A percentile compares a stretch with the other conserved stretches of the same genome.
These are phyloP conservation scores for Eucalyptus virginea DNA, from an alignment of 345 rosid genomes.

Conservation along the genomic window DNA sequence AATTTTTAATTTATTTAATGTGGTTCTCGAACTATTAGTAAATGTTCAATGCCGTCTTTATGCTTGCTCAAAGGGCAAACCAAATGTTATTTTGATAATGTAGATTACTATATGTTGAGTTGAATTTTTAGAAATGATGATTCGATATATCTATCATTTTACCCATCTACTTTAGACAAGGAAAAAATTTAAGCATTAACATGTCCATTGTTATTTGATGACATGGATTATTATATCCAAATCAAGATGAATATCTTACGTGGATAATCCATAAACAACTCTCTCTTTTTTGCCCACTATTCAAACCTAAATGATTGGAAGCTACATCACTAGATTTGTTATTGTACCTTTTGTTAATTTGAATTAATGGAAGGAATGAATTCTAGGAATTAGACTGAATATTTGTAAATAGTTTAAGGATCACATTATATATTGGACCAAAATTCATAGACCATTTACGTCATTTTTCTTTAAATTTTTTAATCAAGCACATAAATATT, in stretches of 20 bases:
- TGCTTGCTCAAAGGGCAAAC: background rate
- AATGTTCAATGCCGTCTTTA: too few relatives aligned
- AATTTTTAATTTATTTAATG: too few relatives aligned
- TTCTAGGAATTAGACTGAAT: background rate
- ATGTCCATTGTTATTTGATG: background rate
- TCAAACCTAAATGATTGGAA: background rate
- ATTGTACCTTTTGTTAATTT: too few relatives aligned
- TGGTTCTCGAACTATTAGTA: fast-evolving
- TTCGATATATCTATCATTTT: too few relatives aligned
- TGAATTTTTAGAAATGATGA: background rate
- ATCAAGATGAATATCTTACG: background rate
- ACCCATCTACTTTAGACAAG: too few relatives aligned
- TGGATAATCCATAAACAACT: background rate
- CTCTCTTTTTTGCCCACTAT: fast-evolving
- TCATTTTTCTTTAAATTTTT: too few relatives aligned
- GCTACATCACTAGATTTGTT: background rate
- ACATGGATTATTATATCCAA: background rate
- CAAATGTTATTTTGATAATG: background rate
- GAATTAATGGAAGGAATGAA: background rate
- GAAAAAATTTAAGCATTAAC: background rate
- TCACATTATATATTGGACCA: too few relatives aligned
- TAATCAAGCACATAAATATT: background rate
- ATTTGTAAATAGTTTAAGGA: too few relatives aligned
- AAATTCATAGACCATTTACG: too few relatives aligned
- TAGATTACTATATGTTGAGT: background rate